Evolutionary conservation across 768 basidiomycete species (phyloP).

Genomic region (Suillus lakei): DNA sequence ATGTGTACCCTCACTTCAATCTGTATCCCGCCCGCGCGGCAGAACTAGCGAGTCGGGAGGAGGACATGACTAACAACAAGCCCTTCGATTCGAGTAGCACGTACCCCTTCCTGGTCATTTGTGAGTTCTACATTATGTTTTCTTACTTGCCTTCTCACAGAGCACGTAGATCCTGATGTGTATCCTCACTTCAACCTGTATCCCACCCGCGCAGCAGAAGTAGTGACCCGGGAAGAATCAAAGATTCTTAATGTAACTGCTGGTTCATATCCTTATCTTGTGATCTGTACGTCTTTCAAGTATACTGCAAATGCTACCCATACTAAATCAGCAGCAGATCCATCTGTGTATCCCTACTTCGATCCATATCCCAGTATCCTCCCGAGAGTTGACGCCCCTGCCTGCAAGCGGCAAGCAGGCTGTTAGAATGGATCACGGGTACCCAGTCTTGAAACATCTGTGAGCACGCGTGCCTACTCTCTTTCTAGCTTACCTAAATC

Average conservation of each 20-base stretch:
- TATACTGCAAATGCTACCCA: constrained; percentile 6
- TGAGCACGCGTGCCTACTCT: constrained; percentile 5
- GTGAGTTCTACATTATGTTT: constrained; percentile 10
- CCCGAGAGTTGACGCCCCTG: neutral
- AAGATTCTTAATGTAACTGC: neutral
- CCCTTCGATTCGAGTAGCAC: neutral
- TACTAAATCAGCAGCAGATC: constrained; percentile 35
- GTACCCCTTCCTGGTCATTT: constrained; percentile 21
- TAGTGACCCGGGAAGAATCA: neutral
- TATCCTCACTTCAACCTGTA: constrained; percentile 38
- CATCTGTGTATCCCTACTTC: constrained; percentile 39
- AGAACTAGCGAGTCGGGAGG: constrained; percentile 13
- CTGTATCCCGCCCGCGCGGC: constrained; percentile 22
- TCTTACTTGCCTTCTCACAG: constrained; percentile 4
- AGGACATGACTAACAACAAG: neutral
- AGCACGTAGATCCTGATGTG: constrained; percentile 43
- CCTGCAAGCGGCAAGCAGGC: neutral
- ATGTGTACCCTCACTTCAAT: constrained; percentile 40
- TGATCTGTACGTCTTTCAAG: constrained; percentile 9
- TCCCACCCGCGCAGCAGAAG: constrained; percentile 25
- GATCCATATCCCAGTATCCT: constrained; percentile 29
- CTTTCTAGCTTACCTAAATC: constrained; percentile 23
- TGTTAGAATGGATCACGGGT: constrained; percentile 12
- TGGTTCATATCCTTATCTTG: constrained; percentile 11
- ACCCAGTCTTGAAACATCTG: constrained; percentile 22